A percentile compares a stretch with the other conserved stretches of the same genome.
phyloP scores from a whole-genome alignment of 139 green algal species.

The Coccomyxa sp. region DNA sequence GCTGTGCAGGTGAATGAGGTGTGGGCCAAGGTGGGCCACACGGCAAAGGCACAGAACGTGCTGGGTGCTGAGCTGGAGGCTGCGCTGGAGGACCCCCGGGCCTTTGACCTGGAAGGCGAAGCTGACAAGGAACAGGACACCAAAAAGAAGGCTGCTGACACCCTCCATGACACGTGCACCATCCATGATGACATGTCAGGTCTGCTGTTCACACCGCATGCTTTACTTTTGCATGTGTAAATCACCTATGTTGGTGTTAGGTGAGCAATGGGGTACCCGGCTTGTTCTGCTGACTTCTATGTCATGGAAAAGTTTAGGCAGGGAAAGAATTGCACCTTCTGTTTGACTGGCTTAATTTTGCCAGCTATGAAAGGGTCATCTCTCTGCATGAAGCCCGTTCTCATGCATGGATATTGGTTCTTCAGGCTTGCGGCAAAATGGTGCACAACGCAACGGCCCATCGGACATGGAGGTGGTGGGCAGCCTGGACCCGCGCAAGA shows the following conservation, averaged over 20 bases:
- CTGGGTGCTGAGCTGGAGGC: neutral
- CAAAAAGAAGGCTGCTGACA: neutral
- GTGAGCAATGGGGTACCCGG: no score
- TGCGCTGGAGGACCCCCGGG: neutral
- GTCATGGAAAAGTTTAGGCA: no score
- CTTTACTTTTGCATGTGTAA: no score
- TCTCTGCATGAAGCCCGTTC: no score
- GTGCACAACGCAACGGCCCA: neutral
- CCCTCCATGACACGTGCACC: no score
- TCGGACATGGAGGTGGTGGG: slow-evolving; percentile 18
- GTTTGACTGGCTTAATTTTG: no score
- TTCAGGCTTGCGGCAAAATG: neutral
- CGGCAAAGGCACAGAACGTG: neutral
- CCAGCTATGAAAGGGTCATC: no score
- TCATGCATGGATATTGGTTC: neutral
- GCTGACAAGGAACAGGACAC: neutral
- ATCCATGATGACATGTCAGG: neutral
- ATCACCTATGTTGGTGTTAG: no score
- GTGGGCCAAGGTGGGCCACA: neutral
- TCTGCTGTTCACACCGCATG: neutral
- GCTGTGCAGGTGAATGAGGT: neutral
- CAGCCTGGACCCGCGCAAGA: slow-evolving; percentile 9
- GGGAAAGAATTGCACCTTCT: no score
- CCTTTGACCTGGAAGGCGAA: neutral
- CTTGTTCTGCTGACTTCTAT: no score